Base-by-base conservation (phyloP, 768 basidiomycete genomes). In the Leccinum uliginosum region DNA sequence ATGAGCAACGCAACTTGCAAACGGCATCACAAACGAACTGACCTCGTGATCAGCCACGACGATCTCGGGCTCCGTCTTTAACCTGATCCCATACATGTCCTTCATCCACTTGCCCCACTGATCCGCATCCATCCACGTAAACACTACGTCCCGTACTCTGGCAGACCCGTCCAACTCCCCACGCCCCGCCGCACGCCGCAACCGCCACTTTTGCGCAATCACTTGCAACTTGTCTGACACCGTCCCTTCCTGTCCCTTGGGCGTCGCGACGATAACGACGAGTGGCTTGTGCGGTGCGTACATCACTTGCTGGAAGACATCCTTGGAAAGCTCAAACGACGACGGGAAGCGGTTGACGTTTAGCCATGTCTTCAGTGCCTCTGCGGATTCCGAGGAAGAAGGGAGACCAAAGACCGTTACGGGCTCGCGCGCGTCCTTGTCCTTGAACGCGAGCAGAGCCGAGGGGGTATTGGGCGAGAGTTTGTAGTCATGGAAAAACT, bases 31-130 rank as follows among this genome's bases (percentile, higher is more conserved):
- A 44, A 24, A 24, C 8, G 12, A 24, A 24, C 55, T 10, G n/a
- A 58, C 57, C 67, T 80, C 75, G 59, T 96, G 93, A 70, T 95
- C 89, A 2, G 88, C 81, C 55, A 97, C 80, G n/a, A 96, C 78
- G 23, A 92, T 77, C 11, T 62, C 63, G 7, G 73, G 71, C 23
- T 67, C 68, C 0, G 57, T 53, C 8, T 50, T 60, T 9, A 60
- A 56, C 61, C 71, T 75, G 62, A 93, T 75, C 27, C 87, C 86
- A 73, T 98, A 98, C 85, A 93, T 93, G 63, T 84, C 86, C 78
- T 91, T 93, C 74, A 96, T 75, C 94, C 94, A 98, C 51, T 81
- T 85, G 24, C 72, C 78, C 94, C 96, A 98, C 71, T 79, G 81
- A 24, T 83, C 84, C 2, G 77, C 82, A 66, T 99, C 92, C 83